Base-by-base conservation (phyloP, 345 rosid genomes). In the Firmiana major region DNA sequence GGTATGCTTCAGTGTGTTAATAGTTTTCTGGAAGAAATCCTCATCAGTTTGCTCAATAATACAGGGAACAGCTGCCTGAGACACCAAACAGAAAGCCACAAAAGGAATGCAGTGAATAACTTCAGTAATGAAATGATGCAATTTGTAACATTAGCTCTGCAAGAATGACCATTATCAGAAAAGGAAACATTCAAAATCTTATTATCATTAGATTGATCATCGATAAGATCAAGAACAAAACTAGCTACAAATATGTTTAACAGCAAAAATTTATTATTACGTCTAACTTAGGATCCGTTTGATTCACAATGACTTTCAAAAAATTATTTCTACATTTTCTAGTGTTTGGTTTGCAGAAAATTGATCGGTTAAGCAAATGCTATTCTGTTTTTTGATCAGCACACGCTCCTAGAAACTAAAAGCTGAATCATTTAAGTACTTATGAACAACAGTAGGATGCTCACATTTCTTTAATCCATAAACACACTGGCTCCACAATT, bases 61-160 rank as follows among this genome's bases (percentile, higher is more conserved):
- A 5, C 79, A 77, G 6, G 98, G 94, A 73, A 93, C 92, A 2
- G 98, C 97, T 45, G 96, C 99, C 97, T 93, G 75, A 48, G 21
- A 58, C 40, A 79, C 73, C 62, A 58, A 75, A 67, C 8, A 21
- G 22, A 28, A 34, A 16, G 38, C 62, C 17, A 54, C n/a, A 22
- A 71, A 77, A 21, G 6, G 36, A 45, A 45, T 21, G 7, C n/a
- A 45, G 21, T 67, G 36, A 67, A 43, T 22, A 67, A 12, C 57
- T 68, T 24, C 6, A 22, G 40, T 68, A 48, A 67, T 67, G 19
- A 53, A 19, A 40, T 54, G 6, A 19, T 17, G 21, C 58, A 54
- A 19, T 54, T 19, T 54, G 19, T 19, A 17, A 19, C 58, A 54
- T 19, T 54, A 54, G 58, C 21, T 53, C 21, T 4, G 21, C 17